Base-by-base conservation (phyloP, 179 eudicot genomes). In the Gypsophila paniculata region DNA sequence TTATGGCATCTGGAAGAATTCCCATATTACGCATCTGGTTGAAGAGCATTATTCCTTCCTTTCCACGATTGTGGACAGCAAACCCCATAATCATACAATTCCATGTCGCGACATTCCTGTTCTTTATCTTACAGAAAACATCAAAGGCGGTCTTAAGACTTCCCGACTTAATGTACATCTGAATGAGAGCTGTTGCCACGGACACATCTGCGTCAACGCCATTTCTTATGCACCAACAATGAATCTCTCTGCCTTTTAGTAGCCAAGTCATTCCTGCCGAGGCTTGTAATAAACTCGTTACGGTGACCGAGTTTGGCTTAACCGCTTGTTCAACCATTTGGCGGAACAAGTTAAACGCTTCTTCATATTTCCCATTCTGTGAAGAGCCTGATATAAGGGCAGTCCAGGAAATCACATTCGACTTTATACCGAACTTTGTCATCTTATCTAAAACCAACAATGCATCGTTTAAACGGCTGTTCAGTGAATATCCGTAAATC, bases 41-140 rank as follows among this genome's bases (percentile, higher is more conserved):
- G 53, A 88, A 88, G 55, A 84, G 80, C 44, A 59, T 62, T 34
- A 82, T 79, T 8, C 83, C 87, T 63, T 86, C 81, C 44, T 74
- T 70, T 8, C 86, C 89, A 14, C 25, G 80, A 76, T 83, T 74
- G 76, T 84, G 75, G 42, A 69, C 73, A 42, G 92, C 84, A 44
- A 79, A 84, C 64, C 88, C 88, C 81, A 76, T 80, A 69, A 88
- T 88, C 88, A 88, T 86, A 75, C 85, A 84, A 74, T 88, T 88
- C 87, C 87, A 86, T 57, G 85, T 75, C 38, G 85, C 83, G 54
- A 86, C 65, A 4, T 82, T 81, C 71, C 76, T 86, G 76, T 72
- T 70, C 18, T 60, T 72, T 74, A 72, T 73, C 42, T 69, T 71
- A n/a, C 52, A 55, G 53, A 86, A 86, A 64, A 88, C 76, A 65